phyloP scores from a whole-genome alignment of 768 basidiomycete genomes.

The Amylocystis lapponica region DNA sequence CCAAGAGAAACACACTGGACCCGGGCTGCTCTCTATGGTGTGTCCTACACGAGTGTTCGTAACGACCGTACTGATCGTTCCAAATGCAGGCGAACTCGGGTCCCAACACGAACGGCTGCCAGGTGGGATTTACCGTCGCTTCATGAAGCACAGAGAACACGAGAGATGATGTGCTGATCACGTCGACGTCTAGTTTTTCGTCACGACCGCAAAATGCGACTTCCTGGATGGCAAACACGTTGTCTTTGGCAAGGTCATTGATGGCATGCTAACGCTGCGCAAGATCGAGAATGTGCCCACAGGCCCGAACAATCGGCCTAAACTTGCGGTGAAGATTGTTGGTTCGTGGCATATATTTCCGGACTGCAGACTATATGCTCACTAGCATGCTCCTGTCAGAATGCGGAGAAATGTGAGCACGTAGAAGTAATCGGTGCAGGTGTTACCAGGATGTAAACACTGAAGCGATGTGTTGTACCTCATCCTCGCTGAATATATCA shows the following conservation, averaged over 20 bases:
- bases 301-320: conserved; percentile 84
- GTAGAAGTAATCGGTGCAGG: too few relatives aligned
- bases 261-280: conserved; percentile 91
- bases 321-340: conserved; percentile 80
- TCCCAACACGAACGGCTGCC: conserved; percentile 90
- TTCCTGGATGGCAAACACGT: conserved; percentile 95
- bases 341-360: conserved; percentile 57
- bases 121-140: conserved; percentile 44
- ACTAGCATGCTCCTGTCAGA: too few relatives aligned
- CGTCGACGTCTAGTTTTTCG: conserved; percentile 82
- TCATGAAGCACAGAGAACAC: too few relatives aligned
- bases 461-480: too few relatives aligned
- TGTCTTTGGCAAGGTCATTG: conserved; percentile 86
- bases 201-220: conserved; percentile 91
- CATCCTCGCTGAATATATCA: too few relatives aligned
- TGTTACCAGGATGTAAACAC: too few relatives aligned
- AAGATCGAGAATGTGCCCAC: conserved; percentile 97
- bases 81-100: conserved; percentile 86
- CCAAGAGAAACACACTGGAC: conserved; percentile 76
- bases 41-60: background rate
- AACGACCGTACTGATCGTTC: conserved; percentile 4
- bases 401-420: conserved; percentile 36
- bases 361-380: too few relatives aligned
- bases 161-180: background rate
- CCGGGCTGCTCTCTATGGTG: conserved; percentile 92